phyloP scores from a whole-genome alignment of 2,329 filamentous ascomycete genomes.

The Trichoderma lentiforme region DNA sequence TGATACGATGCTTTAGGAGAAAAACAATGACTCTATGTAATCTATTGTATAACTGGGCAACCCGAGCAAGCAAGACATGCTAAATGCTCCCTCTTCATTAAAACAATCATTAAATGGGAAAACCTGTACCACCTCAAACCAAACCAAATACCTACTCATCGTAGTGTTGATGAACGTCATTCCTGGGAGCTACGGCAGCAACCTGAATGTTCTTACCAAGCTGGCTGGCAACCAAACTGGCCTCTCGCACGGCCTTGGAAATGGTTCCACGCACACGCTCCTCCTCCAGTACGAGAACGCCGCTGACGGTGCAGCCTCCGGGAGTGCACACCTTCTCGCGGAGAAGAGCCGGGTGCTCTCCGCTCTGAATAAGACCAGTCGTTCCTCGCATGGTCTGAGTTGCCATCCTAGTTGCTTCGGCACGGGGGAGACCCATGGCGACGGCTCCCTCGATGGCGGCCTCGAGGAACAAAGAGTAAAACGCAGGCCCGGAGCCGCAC shows the following conservation, averaged over 20 bases:
- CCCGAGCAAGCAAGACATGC: slow-evolving; percentile 7
- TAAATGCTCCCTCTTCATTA: background rate
- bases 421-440: slow-evolving; percentile 71
- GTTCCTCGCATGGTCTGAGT: slow-evolving; percentile 75
- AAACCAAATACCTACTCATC: background rate
- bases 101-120: background rate
- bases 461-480: slow-evolving; percentile 73
- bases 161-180: slow-evolving; percentile 16
- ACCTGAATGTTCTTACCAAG: slow-evolving; percentile 43
- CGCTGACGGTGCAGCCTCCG: slow-evolving; percentile 74
- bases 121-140: background rate
- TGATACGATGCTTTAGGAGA: background rate
- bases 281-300: slow-evolving; percentile 70
- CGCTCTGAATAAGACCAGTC: slow-evolving; percentile 63
- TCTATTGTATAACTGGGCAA: slow-evolving; percentile 15
- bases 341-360: slow-evolving; percentile 72
- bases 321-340: slow-evolving; percentile 75
- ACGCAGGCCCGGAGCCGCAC: slow-evolving; percentile 71
- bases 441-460: slow-evolving; percentile 74
- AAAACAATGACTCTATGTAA: slow-evolving; percentile 17
- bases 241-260: slow-evolving; percentile 66
- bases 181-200: slow-evolving; percentile 35
- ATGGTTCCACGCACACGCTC: slow-evolving; percentile 65
- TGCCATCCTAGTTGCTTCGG: slow-evolving; percentile 72
- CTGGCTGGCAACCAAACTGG: slow-evolving; percentile 66